Evolutionary conservation across 225 moss, liverwort and hornwort species (phyloP), one percentile per base, ranked within the genome.

Genomic region (Antitrichia curtipendula): DNA sequence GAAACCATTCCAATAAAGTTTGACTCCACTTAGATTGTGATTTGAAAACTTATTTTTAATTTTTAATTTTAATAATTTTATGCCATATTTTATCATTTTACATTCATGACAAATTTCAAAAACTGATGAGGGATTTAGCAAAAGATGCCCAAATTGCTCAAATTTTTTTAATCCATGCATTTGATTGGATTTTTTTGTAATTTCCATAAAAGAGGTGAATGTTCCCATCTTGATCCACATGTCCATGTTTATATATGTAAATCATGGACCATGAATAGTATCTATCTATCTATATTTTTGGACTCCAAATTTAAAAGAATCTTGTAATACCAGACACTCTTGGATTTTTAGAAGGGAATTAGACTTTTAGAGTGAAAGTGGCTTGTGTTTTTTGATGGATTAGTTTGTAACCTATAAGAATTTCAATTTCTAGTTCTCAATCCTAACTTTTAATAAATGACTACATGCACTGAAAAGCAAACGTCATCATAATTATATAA

Each of bases 351-450:
- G 2, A 29, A 1, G 1, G 4, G 12, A 65, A n/a, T n/a, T n/a
- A n/a, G n/a, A n/a, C n/a, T n/a, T n/a, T n/a, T n/a, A n/a, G n/a
- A n/a, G n/a, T n/a, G n/a, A n/a, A 1, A 1, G 6, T n/a, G n/a
- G 6, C 4, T n/a, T 0, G 2, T n/a, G 20, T 21, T 36, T 7
- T n/a, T n/a, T 38, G 7, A 66, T 0, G 6, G 12, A 5, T 12
- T n/a, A 13, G 3, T 22, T 0, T 7, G 2, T 22, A 38, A 22
- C 4, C 22, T n/a, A 38, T 7, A 66, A 38, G 22, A 66, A 38
- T n/a, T 65, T 66, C 0, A 22, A 66, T 12, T 38, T 66, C 4
- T 12, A 36, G 0, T 66, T 38, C 7, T 12, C 4, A 66, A 0
- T 38, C 2, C 12, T n/a, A 66, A 20, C 6, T 66, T n/a, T 66